Conservation (phyloP, 331 rosid species). For the Quercus tomentella region DNA sequence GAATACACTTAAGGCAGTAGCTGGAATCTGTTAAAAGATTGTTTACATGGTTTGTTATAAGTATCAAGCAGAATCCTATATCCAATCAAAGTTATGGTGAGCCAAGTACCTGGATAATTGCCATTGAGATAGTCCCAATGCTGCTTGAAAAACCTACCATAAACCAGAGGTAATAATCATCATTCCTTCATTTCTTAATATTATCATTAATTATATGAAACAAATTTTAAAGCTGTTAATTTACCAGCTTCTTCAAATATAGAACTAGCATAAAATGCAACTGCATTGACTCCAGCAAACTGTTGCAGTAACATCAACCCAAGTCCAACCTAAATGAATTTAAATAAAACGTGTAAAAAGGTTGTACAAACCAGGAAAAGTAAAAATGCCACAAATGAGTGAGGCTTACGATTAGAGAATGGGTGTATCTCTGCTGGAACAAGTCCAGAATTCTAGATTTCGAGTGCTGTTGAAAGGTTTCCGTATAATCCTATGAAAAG, state of each 20-base stretch:
- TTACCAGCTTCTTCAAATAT: slow-evolving; percentile 68
- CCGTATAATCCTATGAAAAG: slow-evolving; percentile 62
- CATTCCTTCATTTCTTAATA: not conserved
- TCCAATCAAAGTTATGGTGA: not conserved
- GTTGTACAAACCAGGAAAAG: not conserved
- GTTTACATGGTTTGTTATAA: not conserved
- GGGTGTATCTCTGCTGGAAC: slow-evolving; percentile 61
- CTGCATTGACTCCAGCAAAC: slow-evolving; percentile 77
- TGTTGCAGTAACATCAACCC: slow-evolving; percentile 87
- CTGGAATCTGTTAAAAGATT: slow-evolving; percentile 52
- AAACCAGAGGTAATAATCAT: slow-evolving; percentile 4
- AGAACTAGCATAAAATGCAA: slow-evolving; percentile 68
- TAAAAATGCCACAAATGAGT: not conserved
- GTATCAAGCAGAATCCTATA: slow-evolving; percentile 15
- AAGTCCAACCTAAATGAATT: slow-evolving; percentile 60
- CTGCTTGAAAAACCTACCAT: slow-evolving; percentile 71
- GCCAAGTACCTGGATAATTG: slow-evolving; percentile 61
- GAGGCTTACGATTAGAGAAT: slow-evolving; percentile 63
- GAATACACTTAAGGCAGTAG: slow-evolving; percentile 58
- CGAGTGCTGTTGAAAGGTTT: slow-evolving; percentile 45
- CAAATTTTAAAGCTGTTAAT: not conserved
- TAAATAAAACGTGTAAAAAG: not conserved
- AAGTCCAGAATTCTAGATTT: slow-evolving; percentile 55
- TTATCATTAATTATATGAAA: not conserved
- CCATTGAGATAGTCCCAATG: slow-evolving; percentile 76